A percentile compares a stretch with the other conserved stretches of the same genome.
These are phyloP conservation scores for Bimuria novae-zelandiae DNA, from an alignment of 2,329 filamentous ascomycete genomes.

Conservation along the genomic window DNA sequence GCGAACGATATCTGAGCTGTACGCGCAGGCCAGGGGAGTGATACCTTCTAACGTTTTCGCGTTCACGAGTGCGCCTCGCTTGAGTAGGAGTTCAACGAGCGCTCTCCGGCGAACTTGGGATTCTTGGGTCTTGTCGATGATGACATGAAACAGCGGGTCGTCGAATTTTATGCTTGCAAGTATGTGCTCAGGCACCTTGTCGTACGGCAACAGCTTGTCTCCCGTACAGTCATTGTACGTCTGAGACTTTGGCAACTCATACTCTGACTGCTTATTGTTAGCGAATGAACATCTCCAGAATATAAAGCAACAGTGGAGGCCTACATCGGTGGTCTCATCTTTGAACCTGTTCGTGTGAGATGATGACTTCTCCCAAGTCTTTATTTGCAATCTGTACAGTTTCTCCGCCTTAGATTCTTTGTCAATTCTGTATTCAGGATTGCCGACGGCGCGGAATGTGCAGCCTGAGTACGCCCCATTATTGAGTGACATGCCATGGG, in stretches of 20 bases:
- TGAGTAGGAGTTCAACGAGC: not conserved
- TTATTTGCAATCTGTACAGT: not conserved
- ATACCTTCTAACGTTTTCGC: not conserved
- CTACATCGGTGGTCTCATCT: constrained; percentile 2
- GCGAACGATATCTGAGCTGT: not conserved
- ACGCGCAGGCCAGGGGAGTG: not conserved
- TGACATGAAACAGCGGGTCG: not conserved
- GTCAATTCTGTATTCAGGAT: not conserved
- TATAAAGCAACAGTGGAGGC: not conserved
- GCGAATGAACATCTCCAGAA: not conserved
- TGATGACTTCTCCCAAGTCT: not conserved
- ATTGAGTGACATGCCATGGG: not conserved
- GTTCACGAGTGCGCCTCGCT: not conserved
- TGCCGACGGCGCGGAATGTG: not conserved
- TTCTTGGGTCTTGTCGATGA: not conserved
- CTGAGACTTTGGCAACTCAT: not conserved
- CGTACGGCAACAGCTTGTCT: not conserved
- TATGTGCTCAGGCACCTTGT: not conserved
- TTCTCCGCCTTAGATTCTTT: not conserved
- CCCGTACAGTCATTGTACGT: constrained; percentile 1
- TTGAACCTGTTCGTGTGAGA: not conserved
- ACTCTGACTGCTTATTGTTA: not conserved
- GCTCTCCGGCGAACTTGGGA: not conserved
- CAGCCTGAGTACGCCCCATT: not conserved
- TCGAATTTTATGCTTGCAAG: not conserved